A percentile compares a stretch with the other conserved stretches of the same genome.
These are phyloP conservation scores for Durio zibethinus DNA, from an alignment of 345 rosid genomes.

Conservation along the genomic window DNA sequence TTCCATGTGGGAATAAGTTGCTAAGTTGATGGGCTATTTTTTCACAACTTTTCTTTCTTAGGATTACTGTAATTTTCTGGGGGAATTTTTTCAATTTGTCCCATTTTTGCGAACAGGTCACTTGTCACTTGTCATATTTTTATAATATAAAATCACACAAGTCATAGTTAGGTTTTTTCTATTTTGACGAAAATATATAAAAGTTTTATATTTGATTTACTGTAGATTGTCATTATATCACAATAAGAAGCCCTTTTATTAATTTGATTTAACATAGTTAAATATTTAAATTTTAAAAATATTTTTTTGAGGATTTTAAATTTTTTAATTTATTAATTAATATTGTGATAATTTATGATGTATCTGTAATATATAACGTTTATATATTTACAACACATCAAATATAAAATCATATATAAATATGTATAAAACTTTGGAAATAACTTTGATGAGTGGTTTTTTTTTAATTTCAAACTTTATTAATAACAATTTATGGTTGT, in stretches of 20 bases:
- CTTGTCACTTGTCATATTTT: neutral
- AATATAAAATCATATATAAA: no score
- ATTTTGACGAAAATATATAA: neutral
- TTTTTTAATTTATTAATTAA: no score
- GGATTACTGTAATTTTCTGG: neutral
- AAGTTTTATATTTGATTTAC: no score
- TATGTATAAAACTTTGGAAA: neutral
- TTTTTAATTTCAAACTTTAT: neutral
- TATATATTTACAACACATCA: no score
- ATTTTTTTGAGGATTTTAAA: no score
- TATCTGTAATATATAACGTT: no score
- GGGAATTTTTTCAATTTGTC: neutral
- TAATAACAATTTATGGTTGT: neutral
- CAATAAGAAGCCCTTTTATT: no score
- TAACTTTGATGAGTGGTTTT: neutral
- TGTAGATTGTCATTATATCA: no score
- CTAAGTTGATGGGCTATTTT: neutral
- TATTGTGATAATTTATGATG: no score
- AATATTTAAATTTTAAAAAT: no score
- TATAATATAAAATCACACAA: slow-evolving; percentile 1
- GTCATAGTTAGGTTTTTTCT: neutral
- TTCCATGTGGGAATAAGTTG: slow-evolving; percentile 26
- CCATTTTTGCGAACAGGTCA: neutral
- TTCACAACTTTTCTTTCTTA: neutral
- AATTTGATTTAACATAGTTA: no score